Evolutionary conservation across 768 basidiomycete genomes (phyloP), one percentile per base, ranked within the genome.

Genomic region (Kwoniella pini): DNA sequence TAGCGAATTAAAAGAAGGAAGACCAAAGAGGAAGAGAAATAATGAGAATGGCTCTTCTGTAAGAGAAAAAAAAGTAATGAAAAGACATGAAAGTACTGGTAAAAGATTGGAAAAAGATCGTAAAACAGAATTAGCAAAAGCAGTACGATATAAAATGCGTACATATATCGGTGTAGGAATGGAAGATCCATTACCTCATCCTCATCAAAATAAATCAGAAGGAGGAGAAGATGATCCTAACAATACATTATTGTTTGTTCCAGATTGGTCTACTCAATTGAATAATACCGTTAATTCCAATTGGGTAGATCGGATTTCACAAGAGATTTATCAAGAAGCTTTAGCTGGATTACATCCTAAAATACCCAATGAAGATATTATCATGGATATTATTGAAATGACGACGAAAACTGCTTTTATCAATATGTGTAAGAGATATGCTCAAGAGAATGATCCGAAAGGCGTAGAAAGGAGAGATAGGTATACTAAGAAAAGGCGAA

Each of bases 401-500:
- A 39, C 67, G 0, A 62, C 67, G 7, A 54, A 56, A 22, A 74
- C 72, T 1, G 66, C 75, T 0, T 74, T 74, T 31, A n/a, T 53
- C 28, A 77, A 77, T 49, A 70, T 70, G 53, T 50, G 55, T 27
- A 74, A 72, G 46, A 45, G 63, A 31, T 77, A 70, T 45, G 28
- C 44, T 1, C 61, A 68, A 3, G 69, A 77, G 55, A 75, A 59
- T 26, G 72, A 77, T 57, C 66, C 69, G 3, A 54, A 46, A 2
- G 67, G 58, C 19, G 62, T 50, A 9, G 64, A 59, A 40, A 64
- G 65, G 31, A 68, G 63, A 31, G 71, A 68, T 24, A 30, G 57
- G n/a, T 72, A 75, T 46, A 62, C 70, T 2, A 78, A 77, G 63
- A 54, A 61, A n/a, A 49, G 74, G 1, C 51, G 77, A 38, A 62